Evolutionary conservation across 2,329 filamentous ascomycete species (phyloP).

Genomic region (Claviceps paspali): DNA sequence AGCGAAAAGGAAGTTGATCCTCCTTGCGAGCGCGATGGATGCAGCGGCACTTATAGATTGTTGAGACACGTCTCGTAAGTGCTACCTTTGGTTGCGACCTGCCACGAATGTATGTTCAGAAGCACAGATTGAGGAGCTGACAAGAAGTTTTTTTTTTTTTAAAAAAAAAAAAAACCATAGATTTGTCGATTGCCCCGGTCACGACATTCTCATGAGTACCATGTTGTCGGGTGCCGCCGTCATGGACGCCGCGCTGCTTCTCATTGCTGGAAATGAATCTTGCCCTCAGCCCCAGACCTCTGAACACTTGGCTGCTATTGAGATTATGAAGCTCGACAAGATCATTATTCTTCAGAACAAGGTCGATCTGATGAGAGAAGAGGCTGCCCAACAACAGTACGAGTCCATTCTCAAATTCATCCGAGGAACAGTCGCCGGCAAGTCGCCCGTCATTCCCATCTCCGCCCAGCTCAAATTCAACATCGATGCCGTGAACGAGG

Average conservation of each 20-base stretch:
- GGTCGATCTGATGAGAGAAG: conserved; percentile 95
- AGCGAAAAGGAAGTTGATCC: conserved; percentile 98
- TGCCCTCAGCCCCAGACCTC: conserved; percentile 98
- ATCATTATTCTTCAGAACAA: conserved; percentile 99
- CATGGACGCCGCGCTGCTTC: conserved; percentile 93
- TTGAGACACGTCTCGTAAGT: conserved; percentile 84
- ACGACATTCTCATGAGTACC: conserved; percentile 99
- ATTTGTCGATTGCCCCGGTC: conserved; percentile 96
- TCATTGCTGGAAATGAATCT: conserved; percentile 96
- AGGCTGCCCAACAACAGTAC: conserved; percentile 85
- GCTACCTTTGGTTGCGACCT: neutral
- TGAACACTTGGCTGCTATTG: conserved; percentile 95
- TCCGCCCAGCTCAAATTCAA: conserved; percentile 98
- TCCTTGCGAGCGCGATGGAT: conserved; percentile 87
- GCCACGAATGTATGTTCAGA: neutral
- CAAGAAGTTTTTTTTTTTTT: too few species aligned
- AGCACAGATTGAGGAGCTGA: conserved; percentile 6
- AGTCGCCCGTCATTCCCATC: conserved; percentile 90
- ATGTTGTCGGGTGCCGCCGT: conserved; percentile 99
- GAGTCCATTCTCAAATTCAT: conserved; percentile 98
- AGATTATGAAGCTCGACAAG: conserved; percentile 99
- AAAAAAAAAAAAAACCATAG: conserved; percentile 32
- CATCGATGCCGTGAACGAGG: conserved; percentile 95
- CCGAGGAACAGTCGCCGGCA: conserved; percentile 88
- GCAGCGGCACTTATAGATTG: conserved; percentile 72